Conservation (phyloP, 2,329 filamentous ascomycete genomes). For the Beauveria bassiana region DNA sequence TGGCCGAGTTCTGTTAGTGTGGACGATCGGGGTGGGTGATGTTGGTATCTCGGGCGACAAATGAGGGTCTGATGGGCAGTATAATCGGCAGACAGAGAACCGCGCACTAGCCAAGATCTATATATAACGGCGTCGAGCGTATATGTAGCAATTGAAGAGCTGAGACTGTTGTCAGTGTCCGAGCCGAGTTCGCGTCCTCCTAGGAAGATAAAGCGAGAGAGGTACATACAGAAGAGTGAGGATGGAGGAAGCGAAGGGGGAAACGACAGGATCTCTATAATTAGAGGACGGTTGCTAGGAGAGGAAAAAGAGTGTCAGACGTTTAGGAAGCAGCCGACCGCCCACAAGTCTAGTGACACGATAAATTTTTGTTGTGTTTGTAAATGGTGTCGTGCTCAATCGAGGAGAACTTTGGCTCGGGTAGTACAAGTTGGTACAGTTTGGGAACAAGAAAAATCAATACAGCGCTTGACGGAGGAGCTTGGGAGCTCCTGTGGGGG, state of each 20-base stretch:
- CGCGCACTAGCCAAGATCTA: background rate
- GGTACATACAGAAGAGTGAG: background rate
- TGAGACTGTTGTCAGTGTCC: background rate
- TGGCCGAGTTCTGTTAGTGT: background rate
- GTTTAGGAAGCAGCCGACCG: background rate
- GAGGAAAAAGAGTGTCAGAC: background rate
- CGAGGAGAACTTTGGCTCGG: background rate
- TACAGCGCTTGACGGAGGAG: background rate
- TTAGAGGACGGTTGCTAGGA: background rate
- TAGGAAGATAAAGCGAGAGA: background rate
- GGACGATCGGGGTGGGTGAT: background rate
- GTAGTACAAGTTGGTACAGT: background rate
- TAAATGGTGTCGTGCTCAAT: background rate
- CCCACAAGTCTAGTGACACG: background rate
- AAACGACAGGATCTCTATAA: background rate
- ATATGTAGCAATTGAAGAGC: background rate
- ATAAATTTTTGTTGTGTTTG: background rate
- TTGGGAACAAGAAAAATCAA: background rate
- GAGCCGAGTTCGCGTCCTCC: background rate
- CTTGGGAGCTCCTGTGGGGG: conserved; percentile 6
- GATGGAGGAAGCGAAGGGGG: background rate
- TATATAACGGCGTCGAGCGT: background rate
- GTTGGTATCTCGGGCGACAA: background rate
- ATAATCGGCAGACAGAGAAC: background rate
- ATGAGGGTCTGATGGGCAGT: background rate